A percentile compares a stretch with the other conserved stretches of the same genome.
Conservation (phyloP, 768 basidiomycete species). For the Phlegmacium glaucopus region DNA sequence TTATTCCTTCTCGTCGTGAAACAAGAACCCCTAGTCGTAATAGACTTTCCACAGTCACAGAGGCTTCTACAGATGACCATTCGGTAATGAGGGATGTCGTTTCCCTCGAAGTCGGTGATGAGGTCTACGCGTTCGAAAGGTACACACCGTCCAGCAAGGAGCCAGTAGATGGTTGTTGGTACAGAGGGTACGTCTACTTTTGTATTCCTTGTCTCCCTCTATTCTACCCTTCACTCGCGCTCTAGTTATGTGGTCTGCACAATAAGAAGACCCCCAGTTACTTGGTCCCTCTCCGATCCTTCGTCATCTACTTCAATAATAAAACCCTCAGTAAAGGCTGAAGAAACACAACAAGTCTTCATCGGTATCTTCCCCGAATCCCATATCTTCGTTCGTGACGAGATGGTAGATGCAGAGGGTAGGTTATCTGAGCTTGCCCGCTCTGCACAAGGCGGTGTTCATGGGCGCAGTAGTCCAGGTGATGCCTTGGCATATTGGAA, state of each 20-base stretch:
- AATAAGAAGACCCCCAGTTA: constrained; percentile 66
- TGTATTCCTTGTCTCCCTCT: constrained; percentile 5
- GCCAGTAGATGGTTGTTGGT: constrained; percentile 77
- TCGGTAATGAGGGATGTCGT: constrained; percentile 72
- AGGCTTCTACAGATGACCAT: constrained; percentile 60
- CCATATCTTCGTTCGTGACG: constrained; percentile 83
- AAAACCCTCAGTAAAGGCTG: constrained; percentile 54
- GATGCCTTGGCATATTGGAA: constrained; percentile 46
- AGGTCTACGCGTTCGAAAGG: constrained; percentile 95
- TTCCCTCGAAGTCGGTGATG: constrained; percentile 90
- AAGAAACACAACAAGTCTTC: constrained; percentile 84
- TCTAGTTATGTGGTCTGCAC: constrained; percentile 84
- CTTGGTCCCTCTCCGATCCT: constrained; percentile 63
- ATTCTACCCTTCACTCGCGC: constrained; percentile 4
- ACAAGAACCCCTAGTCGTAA: constrained; percentile 58
- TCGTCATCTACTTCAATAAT: constrained; percentile 40
- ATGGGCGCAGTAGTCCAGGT: constrained; percentile 41
- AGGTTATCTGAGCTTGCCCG: constrained; percentile 74
- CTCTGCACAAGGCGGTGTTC: constrained; percentile 38
- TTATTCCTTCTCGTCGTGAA: constrained; percentile 72
- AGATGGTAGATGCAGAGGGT: constrained; percentile 85
- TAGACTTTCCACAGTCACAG: constrained; percentile 59
- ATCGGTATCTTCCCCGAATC: constrained; percentile 94
- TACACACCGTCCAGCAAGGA: constrained; percentile 74
- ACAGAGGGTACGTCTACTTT: constrained; percentile 73